phyloP scores from a whole-genome alignment of 202 grass and related monocot species.

The Musa balbisiana region DNA sequence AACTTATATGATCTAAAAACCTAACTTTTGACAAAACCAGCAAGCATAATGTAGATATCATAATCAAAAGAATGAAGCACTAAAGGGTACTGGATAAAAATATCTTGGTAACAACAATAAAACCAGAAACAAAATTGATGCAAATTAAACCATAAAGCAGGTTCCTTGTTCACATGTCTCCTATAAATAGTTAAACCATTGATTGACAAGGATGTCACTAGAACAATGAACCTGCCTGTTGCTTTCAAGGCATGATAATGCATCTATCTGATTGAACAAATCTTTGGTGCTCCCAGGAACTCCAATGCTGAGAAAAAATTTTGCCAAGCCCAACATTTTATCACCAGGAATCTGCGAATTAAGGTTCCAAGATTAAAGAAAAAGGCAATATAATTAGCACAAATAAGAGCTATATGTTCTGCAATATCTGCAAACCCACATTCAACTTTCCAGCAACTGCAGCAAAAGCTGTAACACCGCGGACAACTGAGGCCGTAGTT shows the following conservation, averaged over 20 bases:
- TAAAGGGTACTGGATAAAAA: no score
- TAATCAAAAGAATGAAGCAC: neutral
- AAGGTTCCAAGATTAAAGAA: neutral
- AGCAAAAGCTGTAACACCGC: constrained; percentile 61
- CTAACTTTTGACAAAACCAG: no score
- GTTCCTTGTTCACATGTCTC: neutral
- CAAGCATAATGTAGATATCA: no score
- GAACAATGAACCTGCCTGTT: constrained; percentile 50
- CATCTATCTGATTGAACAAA: constrained; percentile 90
- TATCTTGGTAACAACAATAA: no score
- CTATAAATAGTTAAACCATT: neutral
- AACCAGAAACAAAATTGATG: neutral
- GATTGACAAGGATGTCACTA: constrained; percentile 13
- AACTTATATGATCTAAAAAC: no score
- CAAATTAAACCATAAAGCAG: neutral
- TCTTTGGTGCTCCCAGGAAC: constrained; percentile 82
- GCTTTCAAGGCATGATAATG: constrained; percentile 67
- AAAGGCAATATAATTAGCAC: neutral
- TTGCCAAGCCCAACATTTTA: constrained; percentile 79
- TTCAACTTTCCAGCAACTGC: constrained; percentile 60
- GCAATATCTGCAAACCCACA: constrained; percentile 27
- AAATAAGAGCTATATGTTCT: neutral
- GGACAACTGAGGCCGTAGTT: constrained; percentile 84
- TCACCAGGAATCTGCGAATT: constrained; percentile 61
- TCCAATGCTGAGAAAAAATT: constrained; percentile 85